These are phyloP conservation scores for Naegleria fowleri DNA, from an alignment of 208 protist species.

Conservation along the genomic window DNA sequence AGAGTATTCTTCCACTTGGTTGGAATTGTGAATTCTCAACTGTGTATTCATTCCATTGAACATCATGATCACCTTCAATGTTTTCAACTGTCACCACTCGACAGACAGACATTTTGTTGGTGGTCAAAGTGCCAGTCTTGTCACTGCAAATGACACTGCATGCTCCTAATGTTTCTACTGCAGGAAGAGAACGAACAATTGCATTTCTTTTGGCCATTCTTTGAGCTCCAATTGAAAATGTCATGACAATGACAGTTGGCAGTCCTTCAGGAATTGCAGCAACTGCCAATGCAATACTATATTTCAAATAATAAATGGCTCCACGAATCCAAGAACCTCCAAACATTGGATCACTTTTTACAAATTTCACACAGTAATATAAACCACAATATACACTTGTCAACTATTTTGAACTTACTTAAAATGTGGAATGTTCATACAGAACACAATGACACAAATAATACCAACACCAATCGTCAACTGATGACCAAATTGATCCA, in stretches of 20 bases:
- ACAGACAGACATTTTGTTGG: constrained; percentile 65
- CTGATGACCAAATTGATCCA: background rate
- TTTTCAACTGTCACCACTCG: background rate
- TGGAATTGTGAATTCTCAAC: background rate
- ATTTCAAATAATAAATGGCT: background rate
- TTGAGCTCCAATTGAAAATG: constrained; percentile 60
- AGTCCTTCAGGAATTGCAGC: constrained; percentile 73
- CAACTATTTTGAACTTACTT: no score
- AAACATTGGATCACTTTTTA: background rate
- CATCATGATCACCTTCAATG: background rate
- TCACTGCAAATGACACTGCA: constrained; percentile 67
- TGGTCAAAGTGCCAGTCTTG: constrained; percentile 77
- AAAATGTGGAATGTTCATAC: background rate
- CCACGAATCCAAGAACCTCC: background rate
- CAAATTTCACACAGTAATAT: background rate
- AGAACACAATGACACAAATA: background rate
- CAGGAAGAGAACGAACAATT: constrained; percentile 67
- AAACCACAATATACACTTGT: no score
- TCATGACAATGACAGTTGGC: constrained; percentile 66
- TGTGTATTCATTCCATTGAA: background rate
- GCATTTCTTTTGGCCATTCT: constrained; percentile 63
- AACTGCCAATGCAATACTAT: constrained; percentile 60
- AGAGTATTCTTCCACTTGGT: background rate
- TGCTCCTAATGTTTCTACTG: constrained; percentile 75
- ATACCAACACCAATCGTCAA: background rate